Evolutionary conservation across 139 green algal genomes (phyloP), one percentile per base, ranked within the genome.

Genomic region (Micractinium conductrix): DNA sequence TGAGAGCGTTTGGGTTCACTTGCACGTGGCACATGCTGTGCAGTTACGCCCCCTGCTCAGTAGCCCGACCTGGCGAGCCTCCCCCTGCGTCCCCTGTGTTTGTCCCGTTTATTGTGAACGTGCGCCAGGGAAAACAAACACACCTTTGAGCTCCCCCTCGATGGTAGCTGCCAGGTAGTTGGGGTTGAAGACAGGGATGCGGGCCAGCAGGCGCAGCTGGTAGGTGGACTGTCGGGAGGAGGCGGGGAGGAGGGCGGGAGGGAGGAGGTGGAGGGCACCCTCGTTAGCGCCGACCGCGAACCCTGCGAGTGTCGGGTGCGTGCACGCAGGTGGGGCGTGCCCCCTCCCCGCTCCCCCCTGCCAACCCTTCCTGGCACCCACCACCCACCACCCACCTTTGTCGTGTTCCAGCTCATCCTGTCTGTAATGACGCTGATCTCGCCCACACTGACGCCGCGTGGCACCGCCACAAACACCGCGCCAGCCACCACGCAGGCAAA

Each of bases 161-260:
- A 95, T 81, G 48, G 44, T 44, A 17, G 91, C 89, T 81, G 92
- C 73, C 42, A 85, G 38, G 79, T 91, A 97, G 87, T 97, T 97
- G n/a, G 94, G 93, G 87, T 97, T 97, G 87, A 89, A 93, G 21
- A 96, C 87, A 4, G 94, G 93, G 14, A 97, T 87, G 4, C 83
- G 87, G 22, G 90, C 89, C 12, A 88, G 78, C 4, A 97, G 88
- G 33, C 93, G 89, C 79, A 97, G 94, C 73, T 94, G 88, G 78
- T 96, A 97, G 19, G 86, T 94, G 35, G 84, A 86, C 78, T 75
- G 78, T 62, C 33, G 4, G 14, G 45, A 14, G 26, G 22, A 38
- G 68, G 65, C 7, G 4, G n/a, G 67, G 67, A 48, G 14, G 24
- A 8, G 70, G 2, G 24, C 4, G 40, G 28, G 38, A 78, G 71